Base-by-base conservation (phyloP, 2,329 filamentous ascomycete genomes). In the Colletotrichum simmondsii region DNA sequence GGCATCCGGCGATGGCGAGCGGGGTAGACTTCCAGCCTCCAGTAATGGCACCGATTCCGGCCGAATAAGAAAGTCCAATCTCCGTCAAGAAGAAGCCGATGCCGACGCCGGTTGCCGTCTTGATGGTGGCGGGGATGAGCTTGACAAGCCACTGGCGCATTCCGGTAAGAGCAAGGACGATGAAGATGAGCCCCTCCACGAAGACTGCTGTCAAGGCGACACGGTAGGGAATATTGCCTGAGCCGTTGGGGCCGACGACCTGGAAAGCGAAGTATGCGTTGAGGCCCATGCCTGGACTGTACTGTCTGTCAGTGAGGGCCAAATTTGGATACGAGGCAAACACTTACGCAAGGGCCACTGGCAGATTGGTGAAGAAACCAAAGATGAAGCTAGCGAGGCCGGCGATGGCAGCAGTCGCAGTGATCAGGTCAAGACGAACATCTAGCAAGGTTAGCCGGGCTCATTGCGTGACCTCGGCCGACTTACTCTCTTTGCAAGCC, bases 31-130 rank as follows among this genome's bases (percentile, higher is more conserved):
- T 81, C 14, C 80, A 81, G 4, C 90, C 90, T 32, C 94, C 94
- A 0, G 93, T 95, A 74, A 97, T 92, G 37, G 94, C 88, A 19
- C 95, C 95, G 77, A 98, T 95, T 68, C 95, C 95, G 58, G 93
- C 91, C 26, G 91, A 92, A 80, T 97, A 97, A 0, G 93, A 94
- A 75, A 92, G 85, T 2, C 91, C 91, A 73, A 91, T 91, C 74
- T 91, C 87, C 0, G 90, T 91, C 28, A 92, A 83, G 75, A 92
- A 92, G 49, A 92, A 83, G 3, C 91, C 91, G 52, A 92, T 92
- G 2, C 91, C 91, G 5, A 92, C 91, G 24, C 90, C 90, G 26
- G 89, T 91, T 12, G 91, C 90, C 1, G 89, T 90, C 81, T 92
- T 92, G 77, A 92, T 88, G 2, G 90, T 92, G 2, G 87, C 85